A percentile compares a stretch with the other conserved stretches of the same genome.
phyloP scores from a whole-genome alignment of 1,284 basidiomycete species.

The Austroboletus novae-zelandiae region DNA sequence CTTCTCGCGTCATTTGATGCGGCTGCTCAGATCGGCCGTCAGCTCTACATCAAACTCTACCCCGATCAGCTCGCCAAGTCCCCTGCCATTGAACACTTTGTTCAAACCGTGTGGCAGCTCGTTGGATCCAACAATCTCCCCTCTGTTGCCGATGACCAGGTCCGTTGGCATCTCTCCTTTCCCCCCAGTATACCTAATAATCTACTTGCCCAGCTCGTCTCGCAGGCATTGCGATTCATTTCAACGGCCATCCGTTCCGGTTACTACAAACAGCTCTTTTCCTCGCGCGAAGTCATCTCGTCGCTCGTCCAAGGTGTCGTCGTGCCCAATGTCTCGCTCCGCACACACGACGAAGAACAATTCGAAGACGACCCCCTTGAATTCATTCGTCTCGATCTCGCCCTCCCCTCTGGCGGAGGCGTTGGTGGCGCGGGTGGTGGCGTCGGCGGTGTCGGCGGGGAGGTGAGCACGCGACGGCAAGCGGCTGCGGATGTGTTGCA shows the following conservation, averaged over 20 bases:
- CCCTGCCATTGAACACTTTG: constrained; percentile 76
- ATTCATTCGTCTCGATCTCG: constrained; percentile 88
- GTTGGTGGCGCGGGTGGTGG: constrained; percentile 21
- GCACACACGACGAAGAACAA: constrained; percentile 91
- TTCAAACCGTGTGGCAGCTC: constrained; percentile 90
- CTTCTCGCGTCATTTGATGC: neutral
- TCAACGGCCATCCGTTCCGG: constrained; percentile 90
- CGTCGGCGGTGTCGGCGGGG: constrained; percentile 43
- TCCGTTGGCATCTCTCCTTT: constrained; percentile 25
- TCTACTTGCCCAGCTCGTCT: constrained; percentile 64
- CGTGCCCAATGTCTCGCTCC: constrained; percentile 86
- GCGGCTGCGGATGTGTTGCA: constrained; percentile 92
- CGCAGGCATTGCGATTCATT: constrained; percentile 91
- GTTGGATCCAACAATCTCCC: constrained; percentile 72
- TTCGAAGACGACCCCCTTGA: constrained; percentile 98
- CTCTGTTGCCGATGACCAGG: constrained; percentile 76
- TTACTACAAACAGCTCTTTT: constrained; percentile 70
- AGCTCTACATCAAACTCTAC: constrained; percentile 92
- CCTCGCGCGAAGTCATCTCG: constrained; percentile 76
- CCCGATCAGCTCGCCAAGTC: constrained; percentile 78
- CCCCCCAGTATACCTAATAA: neutral
- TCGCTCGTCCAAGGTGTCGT: constrained; percentile 89
- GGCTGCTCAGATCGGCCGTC: constrained; percentile 3
- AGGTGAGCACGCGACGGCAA: constrained; percentile 73
- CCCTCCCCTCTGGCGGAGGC: constrained; percentile 55